phyloP scores from a whole-genome alignment of 1,284 basidiomycete species.

The Sphagnurus paluster region DNA sequence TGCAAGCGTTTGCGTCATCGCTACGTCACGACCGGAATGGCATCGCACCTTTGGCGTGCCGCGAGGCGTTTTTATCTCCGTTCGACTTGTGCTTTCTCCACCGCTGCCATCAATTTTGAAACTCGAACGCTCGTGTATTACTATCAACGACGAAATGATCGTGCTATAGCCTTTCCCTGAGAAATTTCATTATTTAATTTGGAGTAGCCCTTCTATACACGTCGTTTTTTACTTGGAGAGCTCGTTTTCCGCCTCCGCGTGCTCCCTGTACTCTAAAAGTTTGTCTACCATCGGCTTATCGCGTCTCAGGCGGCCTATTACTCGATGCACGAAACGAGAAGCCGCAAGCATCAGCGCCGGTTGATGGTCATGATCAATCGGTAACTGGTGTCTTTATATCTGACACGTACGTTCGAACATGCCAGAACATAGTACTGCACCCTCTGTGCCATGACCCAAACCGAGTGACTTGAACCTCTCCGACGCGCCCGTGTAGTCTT shows the following conservation, averaged over 20 bases:
- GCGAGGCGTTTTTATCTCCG: slow-evolving; percentile 45
- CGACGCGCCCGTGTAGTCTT: slow-evolving; percentile 17
- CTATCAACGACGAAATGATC: slow-evolving; percentile 98
- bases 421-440: slow-evolving; percentile 22
- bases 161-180: slow-evolving; percentile 80
- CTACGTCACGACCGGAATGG: no score
- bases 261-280: slow-evolving; percentile 20
- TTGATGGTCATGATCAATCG: no score
- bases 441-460: slow-evolving; percentile 27
- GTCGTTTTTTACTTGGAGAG: slow-evolving; percentile 13
- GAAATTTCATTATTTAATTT: slow-evolving; percentile 51
- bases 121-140: slow-evolving; percentile 86
- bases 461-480: slow-evolving; percentile 29
- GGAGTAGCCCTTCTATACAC: not conserved
- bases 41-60: no score
- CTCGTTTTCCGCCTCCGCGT: slow-evolving; percentile 20
- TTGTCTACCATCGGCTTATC: slow-evolving; percentile 18
- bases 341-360: no score
- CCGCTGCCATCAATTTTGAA: slow-evolving; percentile 96
- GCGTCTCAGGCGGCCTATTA: slow-evolving; percentile 28
- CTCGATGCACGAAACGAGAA: no score
- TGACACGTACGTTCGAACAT: slow-evolving; percentile 25
- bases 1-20: no score
- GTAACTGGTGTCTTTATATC: no score
- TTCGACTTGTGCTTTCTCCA: slow-evolving; percentile 85